Evolutionary conservation across 495 filamentous ascomycete genomes (phyloP), one percentile per base, ranked within the genome.

Genomic region (Polyplosphaeria fusca): DNA sequence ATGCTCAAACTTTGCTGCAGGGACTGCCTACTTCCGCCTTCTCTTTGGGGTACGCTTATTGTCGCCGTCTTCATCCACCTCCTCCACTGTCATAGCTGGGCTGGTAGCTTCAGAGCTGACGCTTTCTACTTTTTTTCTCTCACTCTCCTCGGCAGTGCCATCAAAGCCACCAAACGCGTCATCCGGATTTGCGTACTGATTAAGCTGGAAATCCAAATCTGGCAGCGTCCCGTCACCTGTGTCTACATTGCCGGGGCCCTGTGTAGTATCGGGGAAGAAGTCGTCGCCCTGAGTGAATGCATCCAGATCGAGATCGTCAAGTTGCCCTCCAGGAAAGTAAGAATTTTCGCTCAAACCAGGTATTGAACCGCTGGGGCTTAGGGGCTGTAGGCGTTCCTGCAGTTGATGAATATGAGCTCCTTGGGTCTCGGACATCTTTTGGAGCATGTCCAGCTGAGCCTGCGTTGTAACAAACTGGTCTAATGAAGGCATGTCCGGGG

Each of bases 321-420:
- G 51, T 19, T 48, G 40, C 37, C 72, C 76, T 13, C 77, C 74
- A 38, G 44, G 50, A 27, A 62, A 62, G 37, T 62, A 62, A 5
- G 52, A 56, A 24, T 40, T 52, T 4, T 57, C 52, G 25, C 76
- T 75, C 2, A 94, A 68, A 9, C 88, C 89, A 0, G 89, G 89
- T 46, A 96, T 93, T 16, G 77, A 76, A 12, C 89, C 89, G 4
- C 80, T 87, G 0, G 89, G 90, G 64, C 84, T 88, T 25, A 94
- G 74, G 1, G 91, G 89, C 26, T 86, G 83, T 20, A 96, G 75
- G 0, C 87, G 67, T 28, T 80, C 79, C 47, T 81, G 79, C 22
- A 96, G 74, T 49, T 86, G 80, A 51, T 87, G 79, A 4, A 96
- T 81, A 19, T 85, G 83, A 28, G 76, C 73, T 45, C 83, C 79